Evolutionary conservation across 2,329 filamentous ascomycete genomes (phyloP).

Genomic region (Xylariomycetidae sp.): DNA sequence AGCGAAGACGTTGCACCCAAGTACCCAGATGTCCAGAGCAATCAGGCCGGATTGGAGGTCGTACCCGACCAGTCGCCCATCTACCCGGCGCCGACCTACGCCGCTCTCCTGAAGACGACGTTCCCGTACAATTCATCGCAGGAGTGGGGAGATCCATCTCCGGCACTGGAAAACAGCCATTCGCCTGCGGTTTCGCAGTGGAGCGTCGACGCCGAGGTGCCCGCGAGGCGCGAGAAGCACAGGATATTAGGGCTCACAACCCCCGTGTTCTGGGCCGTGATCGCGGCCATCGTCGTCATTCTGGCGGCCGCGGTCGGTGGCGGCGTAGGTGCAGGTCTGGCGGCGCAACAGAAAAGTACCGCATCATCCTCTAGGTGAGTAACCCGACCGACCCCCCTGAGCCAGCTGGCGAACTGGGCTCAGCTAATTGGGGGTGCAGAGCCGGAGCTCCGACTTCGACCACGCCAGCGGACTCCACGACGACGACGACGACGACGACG

Average conservation of each 20-base stretch:
- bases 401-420: constrained; percentile 1
- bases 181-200: too few relatives aligned
- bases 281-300: constrained; percentile 15
- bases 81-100: constrained; percentile 10
- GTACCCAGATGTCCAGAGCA: constrained; percentile 4
- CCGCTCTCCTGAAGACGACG: too few relatives aligned
- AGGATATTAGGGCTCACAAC: constrained; percentile 20
- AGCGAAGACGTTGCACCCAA: too few relatives aligned
- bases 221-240: too few relatives aligned
- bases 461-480: too few relatives aligned
- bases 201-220: neutral
- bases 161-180: neutral
- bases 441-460: too few relatives aligned
- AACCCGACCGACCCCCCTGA: too few relatives aligned
- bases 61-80: constrained; percentile 16
- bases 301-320: constrained; percentile 19
- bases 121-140: constrained; percentile 1
- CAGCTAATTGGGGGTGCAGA: neutral
- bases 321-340: constrained; percentile 19
- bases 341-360: constrained; percentile 12
- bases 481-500: constrained; percentile 1
- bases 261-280: constrained; percentile 18
- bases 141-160: neutral
- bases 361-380: too few relatives aligned
- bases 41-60: constrained; percentile 17